Conservation (phyloP, 345 rosid genomes). For the Euphorbia peplus region DNA sequence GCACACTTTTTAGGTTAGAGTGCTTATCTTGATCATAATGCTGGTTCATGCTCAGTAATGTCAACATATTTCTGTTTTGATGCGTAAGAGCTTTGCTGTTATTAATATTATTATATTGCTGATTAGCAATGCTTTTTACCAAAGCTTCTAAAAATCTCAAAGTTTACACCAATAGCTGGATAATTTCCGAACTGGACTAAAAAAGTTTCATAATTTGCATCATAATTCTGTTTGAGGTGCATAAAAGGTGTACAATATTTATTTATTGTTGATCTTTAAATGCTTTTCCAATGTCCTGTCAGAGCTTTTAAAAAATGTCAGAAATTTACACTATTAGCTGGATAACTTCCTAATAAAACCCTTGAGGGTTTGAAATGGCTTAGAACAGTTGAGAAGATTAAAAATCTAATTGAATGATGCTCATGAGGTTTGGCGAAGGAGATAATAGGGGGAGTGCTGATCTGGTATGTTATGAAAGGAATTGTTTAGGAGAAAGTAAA, state of each 20-base stretch:
- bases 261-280: background rate
- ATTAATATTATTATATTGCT: too few relatives aligned
- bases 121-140: too few relatives aligned
- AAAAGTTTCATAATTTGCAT: too few relatives aligned
- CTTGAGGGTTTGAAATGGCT: background rate
- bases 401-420: background rate
- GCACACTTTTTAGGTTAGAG: constrained; percentile 89
- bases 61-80: background rate
- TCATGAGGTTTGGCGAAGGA: background rate
- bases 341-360: background rate
- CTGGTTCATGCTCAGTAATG: background rate
- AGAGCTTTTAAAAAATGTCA: background rate
- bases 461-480: background rate
- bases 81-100: background rate
- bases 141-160: too few relatives aligned
- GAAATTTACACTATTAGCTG: background rate
- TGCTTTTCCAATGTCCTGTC: background rate
- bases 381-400: background rate
- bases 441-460: constrained; percentile 3
- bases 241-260: background rate
- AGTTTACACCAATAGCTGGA: too few relatives aligned
- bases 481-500: background rate
- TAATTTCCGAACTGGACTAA: too few relatives aligned
- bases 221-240: background rate
- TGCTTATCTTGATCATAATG: background rate